phyloP scores from a whole-genome alignment of 768 basidiomycete genomes.

The Mrakia frigida region DNA sequence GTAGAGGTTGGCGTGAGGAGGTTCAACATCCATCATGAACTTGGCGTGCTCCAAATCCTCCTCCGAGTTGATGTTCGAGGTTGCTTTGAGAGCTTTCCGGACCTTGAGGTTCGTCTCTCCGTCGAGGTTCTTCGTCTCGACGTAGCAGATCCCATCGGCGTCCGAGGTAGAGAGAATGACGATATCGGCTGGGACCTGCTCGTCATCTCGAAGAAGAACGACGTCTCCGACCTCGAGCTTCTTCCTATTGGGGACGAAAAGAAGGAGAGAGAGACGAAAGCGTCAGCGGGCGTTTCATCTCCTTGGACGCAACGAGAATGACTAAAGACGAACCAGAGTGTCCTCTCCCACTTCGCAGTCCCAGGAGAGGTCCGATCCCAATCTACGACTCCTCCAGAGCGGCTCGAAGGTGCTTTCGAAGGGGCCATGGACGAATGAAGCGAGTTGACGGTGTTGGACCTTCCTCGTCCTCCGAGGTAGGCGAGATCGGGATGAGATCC shows the following conservation, averaged over 20 bases:
- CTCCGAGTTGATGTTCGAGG: constrained; percentile 68
- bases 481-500: constrained; percentile 23
- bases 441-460: constrained; percentile 13
- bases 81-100: constrained; percentile 68
- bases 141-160: constrained; percentile 82
- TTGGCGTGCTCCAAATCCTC: constrained; percentile 82
- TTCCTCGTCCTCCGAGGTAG: constrained; percentile 1
- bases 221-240: constrained; percentile 97
- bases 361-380: constrained; percentile 65
- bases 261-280: neutral
- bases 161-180: constrained; percentile 86
- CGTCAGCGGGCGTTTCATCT: neutral
- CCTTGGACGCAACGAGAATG: neutral
- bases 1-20: constrained; percentile 89
- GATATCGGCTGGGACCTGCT: constrained; percentile 89
- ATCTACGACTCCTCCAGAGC: constrained; percentile 68
- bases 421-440: constrained; percentile 47
- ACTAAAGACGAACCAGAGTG: constrained; percentile 55
- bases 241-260: constrained; percentile 52
- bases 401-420: constrained; percentile 5
- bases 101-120: constrained; percentile 96
- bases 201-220: constrained; percentile 82
- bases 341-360: constrained; percentile 83
- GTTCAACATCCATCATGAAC: constrained; percentile 87
- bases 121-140: constrained; percentile 97